Evolutionary conservation across 2,329 filamentous ascomycete genomes (phyloP), one percentile per base, ranked within the genome.

Genomic region (Ilyonectria sp.): DNA sequence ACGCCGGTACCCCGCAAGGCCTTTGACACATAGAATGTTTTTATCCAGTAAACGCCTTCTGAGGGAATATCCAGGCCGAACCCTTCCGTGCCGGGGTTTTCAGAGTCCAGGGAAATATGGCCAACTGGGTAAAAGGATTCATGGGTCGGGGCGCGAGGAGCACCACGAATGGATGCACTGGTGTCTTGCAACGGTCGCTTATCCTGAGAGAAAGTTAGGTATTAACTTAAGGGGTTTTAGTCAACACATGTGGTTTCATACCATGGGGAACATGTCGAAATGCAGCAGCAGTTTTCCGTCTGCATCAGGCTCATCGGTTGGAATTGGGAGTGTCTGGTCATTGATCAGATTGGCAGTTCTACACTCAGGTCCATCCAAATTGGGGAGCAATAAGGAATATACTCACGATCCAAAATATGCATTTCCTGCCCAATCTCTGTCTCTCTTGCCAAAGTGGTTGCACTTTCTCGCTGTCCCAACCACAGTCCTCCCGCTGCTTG

Each of bases 21-120:
- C 5, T 68, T 50, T 0, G 76, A 71, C 1, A 79, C 72, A 29
- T 75, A 79, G 7, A 79, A 73, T 0, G 69, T 77, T 49, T 79
- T 79, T 44, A 79, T 79, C 77, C 77, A 79, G 53, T 74, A 78
- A 7, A 75, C 43, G 3, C 55, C 58, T 1, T 73, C 63, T 0
- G 49, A 26, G 0, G 76, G 73, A 3, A 79, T 59, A 1, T 76
- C 67, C 0, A 79, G 55, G 0, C 54, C n/a, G 4, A 77, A 63
- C 1, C 57, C 37, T 1, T 47, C 46, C 0, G 68, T 58, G 11
- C 70, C 71, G 4, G 67, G 58, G 31, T 76, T 68, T 26, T 52
- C 53, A 6, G 67, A 64, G 0, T 77, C 75, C 0, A 77, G 67
- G 15, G 75, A 76, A 33, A 77, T 76, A 9, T 77, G 75, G 2